Base-by-base conservation (phyloP, 169 alveolate genomes). In the Cryptosporidium xiaoi region DNA sequence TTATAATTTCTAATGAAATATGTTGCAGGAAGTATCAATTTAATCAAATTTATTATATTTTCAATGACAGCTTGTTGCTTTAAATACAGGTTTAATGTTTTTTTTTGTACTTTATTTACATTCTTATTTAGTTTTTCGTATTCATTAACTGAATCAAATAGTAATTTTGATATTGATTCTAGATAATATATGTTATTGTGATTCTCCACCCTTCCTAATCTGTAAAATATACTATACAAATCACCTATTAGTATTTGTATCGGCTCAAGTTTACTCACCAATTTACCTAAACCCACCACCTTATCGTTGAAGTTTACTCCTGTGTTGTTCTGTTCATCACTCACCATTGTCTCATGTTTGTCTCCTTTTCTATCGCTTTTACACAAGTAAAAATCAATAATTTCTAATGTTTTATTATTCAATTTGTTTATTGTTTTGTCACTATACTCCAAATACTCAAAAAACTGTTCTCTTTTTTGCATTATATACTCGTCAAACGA, bases 1-100 rank as follows among this genome's bases (percentile, higher is more conserved):
- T 77, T 77, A 24, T 77, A 77, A 16, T 60, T 77, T 55, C 36
- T 77, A 16, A 77, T 62, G 29, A 77, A 58, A 27, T 77, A 60
- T 18, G 87, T 18, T 27, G 87, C 87, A 16, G 71, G 62, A 44
- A 77, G 58, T 24, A 56, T 48, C 20, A 40, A 36, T 40, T 66
- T 77, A 7, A 77, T 44, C 48, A 77, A n/a, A 34, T 60, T 13
- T 6, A n/a, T 34, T 16, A 66, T 62, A 29, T 34, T 16, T 10
- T 77, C 64, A 33, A 77, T 27, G 40, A 56, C 64, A 6, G 34
- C 46, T 31, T 60, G 65, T 62, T 77, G 87, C 10, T 46, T 16
- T 4, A 62, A 12, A 31, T 56, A 77, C 27, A 77, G 29, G 15
- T 36, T 77, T 20, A 46, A 53, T 1, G 64, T 20, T 60, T 77